Evolutionary conservation across 2,329 filamentous ascomycete species (phyloP).

Genomic region (Falciphora oryzae): DNA sequence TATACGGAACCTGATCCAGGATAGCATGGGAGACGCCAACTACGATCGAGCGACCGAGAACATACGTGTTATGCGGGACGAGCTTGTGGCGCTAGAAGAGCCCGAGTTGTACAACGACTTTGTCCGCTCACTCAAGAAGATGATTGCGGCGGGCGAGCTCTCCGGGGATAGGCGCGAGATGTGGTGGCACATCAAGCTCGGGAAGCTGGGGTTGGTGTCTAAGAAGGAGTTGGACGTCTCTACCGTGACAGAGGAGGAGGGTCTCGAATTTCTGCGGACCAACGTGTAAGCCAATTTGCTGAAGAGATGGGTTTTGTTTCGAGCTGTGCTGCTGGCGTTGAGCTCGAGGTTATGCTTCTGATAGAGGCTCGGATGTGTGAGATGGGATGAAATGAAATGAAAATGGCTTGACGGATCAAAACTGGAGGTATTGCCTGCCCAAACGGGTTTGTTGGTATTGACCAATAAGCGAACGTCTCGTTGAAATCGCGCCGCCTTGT

Average conservation of each 20-base stretch:
- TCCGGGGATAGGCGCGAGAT: slow-evolving; percentile 75
- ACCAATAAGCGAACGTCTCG: background rate
- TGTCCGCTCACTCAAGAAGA: slow-evolving; percentile 63
- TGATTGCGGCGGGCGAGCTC: slow-evolving; percentile 62
- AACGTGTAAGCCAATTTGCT: background rate
- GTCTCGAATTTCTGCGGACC: slow-evolving; percentile 38
- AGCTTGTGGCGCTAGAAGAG: slow-evolving; percentile 69
- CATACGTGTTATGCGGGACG: slow-evolving; percentile 70
- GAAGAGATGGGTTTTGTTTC: background rate
- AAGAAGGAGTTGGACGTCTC: slow-evolving; percentile 56
- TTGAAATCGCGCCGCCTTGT: background rate
- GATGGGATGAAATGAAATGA: background rate
- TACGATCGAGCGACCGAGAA: slow-evolving; percentile 73
- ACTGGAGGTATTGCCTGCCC: background rate
- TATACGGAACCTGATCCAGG: slow-evolving; percentile 60
- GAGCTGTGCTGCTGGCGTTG: background rate
- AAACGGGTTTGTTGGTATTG: background rate
- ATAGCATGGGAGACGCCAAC: slow-evolving; percentile 68
- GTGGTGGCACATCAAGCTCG: slow-evolving; percentile 68
- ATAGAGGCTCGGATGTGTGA: background rate
- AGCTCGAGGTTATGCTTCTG: background rate
- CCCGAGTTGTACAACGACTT: slow-evolving; percentile 73
- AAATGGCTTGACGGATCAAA: background rate
- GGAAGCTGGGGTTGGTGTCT: slow-evolving; percentile 68
- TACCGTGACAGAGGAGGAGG: slow-evolving; percentile 63